Conservation (phyloP, 768 basidiomycete species). For the Leccinum rimulosum region DNA sequence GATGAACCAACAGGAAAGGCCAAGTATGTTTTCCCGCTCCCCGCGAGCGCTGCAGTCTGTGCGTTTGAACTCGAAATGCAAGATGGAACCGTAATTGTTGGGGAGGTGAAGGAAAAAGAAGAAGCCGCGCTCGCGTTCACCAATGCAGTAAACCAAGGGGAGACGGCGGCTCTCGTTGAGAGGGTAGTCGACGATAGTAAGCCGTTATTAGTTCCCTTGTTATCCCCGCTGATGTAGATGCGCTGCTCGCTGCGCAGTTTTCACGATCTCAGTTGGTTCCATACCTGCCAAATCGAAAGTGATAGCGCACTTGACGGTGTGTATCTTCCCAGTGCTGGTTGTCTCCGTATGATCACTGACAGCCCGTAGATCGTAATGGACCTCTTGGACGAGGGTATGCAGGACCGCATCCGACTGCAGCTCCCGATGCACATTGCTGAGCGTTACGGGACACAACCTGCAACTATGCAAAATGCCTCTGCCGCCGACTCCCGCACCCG, state of each 20-base stretch:
- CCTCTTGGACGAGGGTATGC: constrained; percentile 47
- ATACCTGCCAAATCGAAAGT: constrained; percentile 44
- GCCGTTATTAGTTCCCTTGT: constrained; percentile 9
- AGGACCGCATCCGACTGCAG: constrained; percentile 51
- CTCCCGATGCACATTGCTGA: constrained; percentile 49
- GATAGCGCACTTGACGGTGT: constrained; percentile 41
- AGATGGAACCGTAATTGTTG: constrained; percentile 43
- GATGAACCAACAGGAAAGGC: constrained; percentile 40
- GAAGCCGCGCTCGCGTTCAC: constrained; percentile 41
- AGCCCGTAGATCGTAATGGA: constrained; percentile 48
- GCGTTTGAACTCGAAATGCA: constrained; percentile 48
- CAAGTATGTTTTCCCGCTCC: constrained; percentile 60
- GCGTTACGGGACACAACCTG: constrained; percentile 51
- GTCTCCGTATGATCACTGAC: not conserved
- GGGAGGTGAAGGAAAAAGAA: constrained; percentile 47
- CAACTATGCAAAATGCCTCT: constrained; percentile 33
- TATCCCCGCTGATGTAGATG: not conserved
- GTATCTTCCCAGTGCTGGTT: constrained; percentile 7
- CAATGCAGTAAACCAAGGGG: constrained; percentile 39
- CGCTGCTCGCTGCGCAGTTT: constrained; percentile 35
- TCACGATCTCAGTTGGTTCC: constrained; percentile 56
- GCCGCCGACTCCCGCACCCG: constrained; percentile 33
- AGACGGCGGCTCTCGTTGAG: constrained; percentile 44
- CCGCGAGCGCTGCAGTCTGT: constrained; percentile 52
- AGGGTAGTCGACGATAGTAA: constrained; percentile 52